phyloP scores from a whole-genome alignment of 2,329 filamentous ascomycete species.

The Hawksworthiomyces lignivorus region DNA sequence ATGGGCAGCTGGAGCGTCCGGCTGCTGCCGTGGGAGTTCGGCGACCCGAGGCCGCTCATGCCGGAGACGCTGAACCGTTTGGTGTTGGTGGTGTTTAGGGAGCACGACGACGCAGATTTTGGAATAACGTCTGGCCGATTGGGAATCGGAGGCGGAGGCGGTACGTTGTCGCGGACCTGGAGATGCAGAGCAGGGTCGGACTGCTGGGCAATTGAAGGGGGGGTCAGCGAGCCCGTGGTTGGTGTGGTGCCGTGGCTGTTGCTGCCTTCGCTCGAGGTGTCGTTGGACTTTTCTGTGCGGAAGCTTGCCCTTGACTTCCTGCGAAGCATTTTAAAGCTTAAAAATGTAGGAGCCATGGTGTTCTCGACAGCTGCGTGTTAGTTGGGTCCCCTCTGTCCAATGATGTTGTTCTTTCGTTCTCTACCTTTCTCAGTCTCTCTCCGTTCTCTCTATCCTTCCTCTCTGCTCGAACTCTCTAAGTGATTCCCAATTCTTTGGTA shows the following conservation, averaged over 20 bases:
- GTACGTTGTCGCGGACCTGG: constrained; percentile 41
- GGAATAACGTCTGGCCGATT: constrained; percentile 26
- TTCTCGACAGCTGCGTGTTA: no score
- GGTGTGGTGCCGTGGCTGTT: constrained; percentile 53
- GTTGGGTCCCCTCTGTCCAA: no score
- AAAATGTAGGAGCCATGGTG: constrained; percentile 57
- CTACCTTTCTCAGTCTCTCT: no score
- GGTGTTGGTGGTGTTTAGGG: constrained; percentile 17
- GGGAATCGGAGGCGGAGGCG: constrained; percentile 23
- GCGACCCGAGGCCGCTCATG: constrained; percentile 54
- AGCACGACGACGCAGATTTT: constrained; percentile 22
- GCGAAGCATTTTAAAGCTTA: constrained; percentile 63
- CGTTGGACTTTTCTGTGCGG: constrained; percentile 52
- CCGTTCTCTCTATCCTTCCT: no score
- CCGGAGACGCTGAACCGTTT: constrained; percentile 59
- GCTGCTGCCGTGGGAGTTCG: constrained; percentile 44
- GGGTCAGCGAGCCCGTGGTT: constrained; percentile 64
- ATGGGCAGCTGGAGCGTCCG: constrained; percentile 49
- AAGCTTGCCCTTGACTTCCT: constrained; percentile 71
- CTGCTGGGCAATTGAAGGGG: constrained; percentile 62
- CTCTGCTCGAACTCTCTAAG: no score
- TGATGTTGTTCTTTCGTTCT: no score
- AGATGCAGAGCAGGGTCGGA: constrained; percentile 60
- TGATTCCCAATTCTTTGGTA: no score
- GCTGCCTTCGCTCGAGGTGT: constrained; percentile 54